Evolutionary conservation across 1,139 yeast species (phyloP).

Genomic region (Sugiyamaella xylanicola): DNA sequence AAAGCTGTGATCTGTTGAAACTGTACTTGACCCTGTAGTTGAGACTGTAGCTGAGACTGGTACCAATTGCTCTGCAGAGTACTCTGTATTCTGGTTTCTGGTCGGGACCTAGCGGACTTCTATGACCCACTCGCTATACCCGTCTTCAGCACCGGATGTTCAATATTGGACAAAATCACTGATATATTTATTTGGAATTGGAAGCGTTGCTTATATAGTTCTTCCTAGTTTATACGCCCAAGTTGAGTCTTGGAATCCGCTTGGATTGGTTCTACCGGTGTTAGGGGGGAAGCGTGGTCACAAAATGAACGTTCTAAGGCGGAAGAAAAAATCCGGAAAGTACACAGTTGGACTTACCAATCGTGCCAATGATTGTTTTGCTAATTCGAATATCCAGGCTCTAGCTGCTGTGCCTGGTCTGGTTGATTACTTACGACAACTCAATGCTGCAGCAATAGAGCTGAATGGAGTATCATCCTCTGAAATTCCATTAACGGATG

Average conservation of each 20-base stretch:
- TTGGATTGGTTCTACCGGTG: slow-evolving; percentile 19
- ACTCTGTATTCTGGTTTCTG: neutral
- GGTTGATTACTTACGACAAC: slow-evolving; percentile 53
- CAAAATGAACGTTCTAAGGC: slow-evolving; percentile 21
- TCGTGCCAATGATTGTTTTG: slow-evolving; percentile 86
- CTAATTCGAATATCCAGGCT: slow-evolving; percentile 88
- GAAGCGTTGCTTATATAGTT: slow-evolving; percentile 21
- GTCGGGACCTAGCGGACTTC: neutral
- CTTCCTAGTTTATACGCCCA: slow-evolving; percentile 18
- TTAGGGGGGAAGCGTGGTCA: neutral
- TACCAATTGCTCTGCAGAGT: too few relatives aligned
- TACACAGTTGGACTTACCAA: slow-evolving; percentile 82
- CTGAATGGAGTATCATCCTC: too few relatives aligned
- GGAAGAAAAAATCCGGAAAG: slow-evolving; percentile 32
- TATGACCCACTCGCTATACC: slow-evolving; percentile 10
- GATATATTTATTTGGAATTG: slow-evolving; percentile 16
- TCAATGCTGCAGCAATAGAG: slow-evolving; percentile 29
- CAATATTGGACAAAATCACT: slow-evolving; percentile 11
- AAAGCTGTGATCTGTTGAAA: too few relatives aligned
- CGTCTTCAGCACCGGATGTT: slow-evolving; percentile 16
- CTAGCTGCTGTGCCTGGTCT: slow-evolving; percentile 68
- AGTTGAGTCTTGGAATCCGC: slow-evolving; percentile 23
- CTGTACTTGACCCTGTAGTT: too few relatives aligned
- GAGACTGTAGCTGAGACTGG: too few relatives aligned
- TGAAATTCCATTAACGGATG: too few relatives aligned